Evolutionary conservation across 805 yeast genomes (phyloP).

Genomic region (Lipomyces japonicus): DNA sequence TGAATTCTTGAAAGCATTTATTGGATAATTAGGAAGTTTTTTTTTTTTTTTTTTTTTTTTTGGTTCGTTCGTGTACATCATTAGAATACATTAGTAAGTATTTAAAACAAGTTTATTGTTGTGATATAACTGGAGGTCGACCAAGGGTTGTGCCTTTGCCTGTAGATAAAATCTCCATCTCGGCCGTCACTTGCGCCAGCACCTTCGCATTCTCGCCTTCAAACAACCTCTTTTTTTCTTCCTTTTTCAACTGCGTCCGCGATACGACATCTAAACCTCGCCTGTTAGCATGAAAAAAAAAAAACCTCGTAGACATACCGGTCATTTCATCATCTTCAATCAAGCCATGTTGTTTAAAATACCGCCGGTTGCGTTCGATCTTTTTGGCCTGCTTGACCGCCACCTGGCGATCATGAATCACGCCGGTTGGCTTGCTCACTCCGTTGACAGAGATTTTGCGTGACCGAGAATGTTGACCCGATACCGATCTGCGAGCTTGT

Average conservation of each 20-base stretch:
- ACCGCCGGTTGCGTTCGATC: conserved; percentile 72
- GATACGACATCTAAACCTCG: conserved; percentile 31
- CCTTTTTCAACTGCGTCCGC: conserved; percentile 33
- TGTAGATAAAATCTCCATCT: conserved; percentile 43
- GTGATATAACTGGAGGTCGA: conserved; percentile 44
- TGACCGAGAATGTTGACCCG: conserved; percentile 31
- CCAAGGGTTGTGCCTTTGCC: conserved; percentile 87
- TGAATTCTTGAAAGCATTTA: conserved; percentile 35
- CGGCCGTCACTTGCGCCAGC: conserved; percentile 52
- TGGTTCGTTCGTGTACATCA: background rate
- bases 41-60: background rate
- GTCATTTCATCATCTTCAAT: conserved; percentile 43
- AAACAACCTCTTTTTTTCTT: conserved; percentile 37
- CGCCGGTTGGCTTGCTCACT: conserved; percentile 3
- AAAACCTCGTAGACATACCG: conserved; percentile 42
- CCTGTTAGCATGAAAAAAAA: background rate
- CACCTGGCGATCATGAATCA: conserved; percentile 39
- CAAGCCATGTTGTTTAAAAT: conserved; percentile 51
- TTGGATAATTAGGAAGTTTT: conserved; percentile 18
- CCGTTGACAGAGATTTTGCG: background rate
- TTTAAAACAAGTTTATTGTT: background rate
- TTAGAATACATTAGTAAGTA: background rate
- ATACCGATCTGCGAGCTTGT: conserved; percentile 44
- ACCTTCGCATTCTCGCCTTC: conserved; percentile 46
- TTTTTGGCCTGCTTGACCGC: conserved; percentile 77